Evolutionary conservation across 257 asterid genomes (phyloP), one percentile per base, ranked within the genome.

Genomic region (Hygrophila difformis): DNA sequence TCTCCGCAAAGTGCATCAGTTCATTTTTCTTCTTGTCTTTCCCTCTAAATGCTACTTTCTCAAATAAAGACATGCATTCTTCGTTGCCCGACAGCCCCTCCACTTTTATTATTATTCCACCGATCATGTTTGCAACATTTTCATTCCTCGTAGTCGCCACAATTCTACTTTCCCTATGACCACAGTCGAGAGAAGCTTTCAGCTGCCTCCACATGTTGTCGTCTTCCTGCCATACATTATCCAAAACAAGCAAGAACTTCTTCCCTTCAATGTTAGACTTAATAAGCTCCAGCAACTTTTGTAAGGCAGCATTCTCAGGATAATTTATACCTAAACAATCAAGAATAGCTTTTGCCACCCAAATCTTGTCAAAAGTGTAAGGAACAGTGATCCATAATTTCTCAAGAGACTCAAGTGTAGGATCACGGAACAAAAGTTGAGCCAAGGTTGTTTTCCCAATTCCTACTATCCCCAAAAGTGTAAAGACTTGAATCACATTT

Each of bases 391-490:
- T 6, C 41, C 53, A 48, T 29, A 18, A 41, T 41, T 18, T 41
- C 28, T 18, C 15, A 9, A 3, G 3, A 22, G 0, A 0, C 11
- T 18, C 13, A 5, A 41, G 28, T 10, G 8, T 11, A 41, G 47
- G 47, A 41, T 41, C 47, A 18, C 12, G 26, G 12, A 41, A 41
- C 18, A 22, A 24, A 16, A 41, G 47, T 41, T 41, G 47, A 41
- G 47, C 47, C 14, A 41, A 5, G 4, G 47, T 41, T 11, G 53
- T 48, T 14, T 48, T 48, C 41, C 53, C 53, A 34, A 48, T 9
- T 48, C 53, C 53, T 33, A 20, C 41, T 17, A 17, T 17, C 39
- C 53, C 53, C 28, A 48, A 40, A 3, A 48, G n/a, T 9, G 53
- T 16, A 12, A 29, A 10, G 11, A 48, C 23, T 6, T 9, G 16